Evolutionary conservation across 1,139 yeast species (phyloP).

Genomic region (Diutina pseudorugosa): DNA sequence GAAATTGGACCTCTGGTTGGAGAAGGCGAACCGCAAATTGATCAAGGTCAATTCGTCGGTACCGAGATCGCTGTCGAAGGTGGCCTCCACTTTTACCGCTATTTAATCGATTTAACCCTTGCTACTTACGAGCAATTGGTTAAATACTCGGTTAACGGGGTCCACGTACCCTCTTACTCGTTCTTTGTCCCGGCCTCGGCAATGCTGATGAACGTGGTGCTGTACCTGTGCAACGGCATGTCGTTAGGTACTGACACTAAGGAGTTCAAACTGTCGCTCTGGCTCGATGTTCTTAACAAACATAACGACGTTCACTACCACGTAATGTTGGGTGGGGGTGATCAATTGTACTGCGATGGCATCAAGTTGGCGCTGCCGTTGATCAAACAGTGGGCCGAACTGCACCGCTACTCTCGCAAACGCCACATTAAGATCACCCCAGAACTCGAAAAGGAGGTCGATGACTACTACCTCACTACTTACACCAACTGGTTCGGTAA

Average conservation of each 20-base stretch:
- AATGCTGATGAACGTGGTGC: slow-evolving; percentile 67
- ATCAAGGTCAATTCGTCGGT: slow-evolving; percentile 34
- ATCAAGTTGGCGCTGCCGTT: slow-evolving; percentile 47
- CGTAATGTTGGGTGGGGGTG: slow-evolving; percentile 97
- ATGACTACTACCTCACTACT: slow-evolving; percentile 54
- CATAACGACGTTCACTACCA: slow-evolving; percentile 61
- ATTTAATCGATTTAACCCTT: slow-evolving; percentile 37
- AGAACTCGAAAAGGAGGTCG: slow-evolving; percentile 41
- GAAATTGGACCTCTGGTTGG: slow-evolving; percentile 6
- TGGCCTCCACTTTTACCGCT: slow-evolving; percentile 53
- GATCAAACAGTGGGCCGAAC: slow-evolving; percentile 52
- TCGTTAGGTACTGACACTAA: slow-evolving; percentile 60
- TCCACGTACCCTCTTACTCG: slow-evolving; percentile 11
- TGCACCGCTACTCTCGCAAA: slow-evolving; percentile 36
- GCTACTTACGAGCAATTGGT: slow-evolving; percentile 42
- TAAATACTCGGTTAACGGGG: slow-evolving; percentile 29
- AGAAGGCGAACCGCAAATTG: slow-evolving; percentile 20
- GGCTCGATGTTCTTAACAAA: slow-evolving; percentile 72
- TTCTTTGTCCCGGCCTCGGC: slow-evolving; percentile 47
- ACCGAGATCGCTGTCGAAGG: slow-evolving; percentile 24
- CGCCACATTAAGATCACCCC: slow-evolving; percentile 26
- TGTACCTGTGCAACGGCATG: slow-evolving; percentile 90
- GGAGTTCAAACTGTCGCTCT: slow-evolving; percentile 59
- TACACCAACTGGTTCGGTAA: slow-evolving; percentile 83
- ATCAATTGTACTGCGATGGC: slow-evolving; percentile 83